These are phyloP conservation scores for Diversispora eburnea DNA, from an alignment of 192 early-diverging fungal species.

Conservation along the genomic window DNA sequence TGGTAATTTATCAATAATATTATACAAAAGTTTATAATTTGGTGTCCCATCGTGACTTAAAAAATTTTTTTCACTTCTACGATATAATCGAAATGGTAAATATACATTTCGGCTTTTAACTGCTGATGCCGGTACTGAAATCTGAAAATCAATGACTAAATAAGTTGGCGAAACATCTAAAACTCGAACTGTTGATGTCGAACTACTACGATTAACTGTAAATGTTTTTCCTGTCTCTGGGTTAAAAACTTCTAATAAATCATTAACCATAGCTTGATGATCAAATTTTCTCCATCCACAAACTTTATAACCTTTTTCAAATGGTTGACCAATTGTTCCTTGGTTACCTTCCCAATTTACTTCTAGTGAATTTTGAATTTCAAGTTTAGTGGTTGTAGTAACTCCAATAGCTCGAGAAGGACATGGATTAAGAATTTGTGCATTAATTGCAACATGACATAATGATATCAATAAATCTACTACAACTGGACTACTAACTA, in stretches of 20 bases:
- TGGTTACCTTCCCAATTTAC: conserved; percentile 15
- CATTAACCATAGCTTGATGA: conserved; percentile 13
- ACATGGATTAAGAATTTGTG: conserved; percentile 30
- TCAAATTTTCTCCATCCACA: conserved; percentile 27
- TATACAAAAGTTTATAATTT: conserved; percentile 27
- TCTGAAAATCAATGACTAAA: conserved; percentile 25
- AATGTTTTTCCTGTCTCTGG: conserved; percentile 21
- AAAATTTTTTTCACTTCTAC: conserved; percentile 26
- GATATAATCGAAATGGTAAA: conserved; percentile 24
- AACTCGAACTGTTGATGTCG: conserved; percentile 15
- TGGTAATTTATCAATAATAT: conserved; percentile 9
- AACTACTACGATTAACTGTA: conserved; percentile 19
- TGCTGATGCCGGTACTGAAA: not conserved
- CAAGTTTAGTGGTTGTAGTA: conserved; percentile 11
- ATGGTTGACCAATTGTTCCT: conserved; percentile 8
- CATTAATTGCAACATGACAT: conserved; percentile 37
- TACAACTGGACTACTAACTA: conserved; percentile 39
- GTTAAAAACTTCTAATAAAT: conserved; percentile 23
- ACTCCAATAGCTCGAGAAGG: conserved; percentile 35
- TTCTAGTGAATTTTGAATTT: conserved; percentile 17
- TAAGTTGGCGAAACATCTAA: conserved; percentile 20
- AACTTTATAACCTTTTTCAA: conserved; percentile 16
- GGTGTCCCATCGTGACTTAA: not conserved
- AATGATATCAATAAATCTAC: conserved; percentile 46
- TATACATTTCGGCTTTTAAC: conserved; percentile 21